phyloP scores from a whole-genome alignment of 306 rosid genomes.

The Cicer pinnatifidum region DNA sequence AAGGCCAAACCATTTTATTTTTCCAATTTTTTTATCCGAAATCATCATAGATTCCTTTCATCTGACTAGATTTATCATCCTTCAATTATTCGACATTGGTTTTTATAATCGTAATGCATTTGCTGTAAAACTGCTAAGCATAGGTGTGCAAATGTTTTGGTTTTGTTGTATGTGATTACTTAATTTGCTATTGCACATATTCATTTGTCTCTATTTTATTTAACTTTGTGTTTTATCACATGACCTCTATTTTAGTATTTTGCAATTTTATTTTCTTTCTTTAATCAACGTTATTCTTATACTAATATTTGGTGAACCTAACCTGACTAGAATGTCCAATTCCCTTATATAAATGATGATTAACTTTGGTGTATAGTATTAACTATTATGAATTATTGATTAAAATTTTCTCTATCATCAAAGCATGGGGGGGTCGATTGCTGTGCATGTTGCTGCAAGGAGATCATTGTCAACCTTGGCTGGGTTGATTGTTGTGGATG shows the following conservation, averaged over 20 bases:
- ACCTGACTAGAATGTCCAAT: conserved; percentile 7
- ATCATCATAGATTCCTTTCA: conserved; percentile 10
- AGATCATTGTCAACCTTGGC: conserved; percentile 73
- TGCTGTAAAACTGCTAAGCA: conserved; percentile 10
- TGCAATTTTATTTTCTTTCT: conserved; percentile 30
- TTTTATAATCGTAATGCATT: conserved; percentile 10
- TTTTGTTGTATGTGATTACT: conserved; percentile 27
- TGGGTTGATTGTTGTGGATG: conserved; percentile 95
- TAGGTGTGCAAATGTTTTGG: conserved; percentile 8
- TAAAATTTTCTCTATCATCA: conserved; percentile 35
- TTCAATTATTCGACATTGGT: conserved; percentile 6
- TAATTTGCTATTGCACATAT: conserved; percentile 34
- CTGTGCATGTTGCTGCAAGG: conserved; percentile 88
- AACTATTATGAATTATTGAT: conserved; percentile 24
- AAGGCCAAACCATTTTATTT: not conserved
- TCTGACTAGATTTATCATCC: conserved; percentile 33
- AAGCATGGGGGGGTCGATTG: conserved; percentile 98
- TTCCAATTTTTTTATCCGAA: conserved; percentile 7
- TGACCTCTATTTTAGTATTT: conserved; percentile 14
- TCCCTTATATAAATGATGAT: conserved; percentile 14
- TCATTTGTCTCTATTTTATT: conserved; percentile 3
- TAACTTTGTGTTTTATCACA: not conserved
- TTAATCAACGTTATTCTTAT: conserved; percentile 19
- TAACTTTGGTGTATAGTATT: conserved; percentile 22
- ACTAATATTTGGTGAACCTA: conserved; percentile 41